Evolutionary conservation across 2,329 filamentous ascomycete genomes (phyloP).

Genomic region (Penicillium sp.): DNA sequence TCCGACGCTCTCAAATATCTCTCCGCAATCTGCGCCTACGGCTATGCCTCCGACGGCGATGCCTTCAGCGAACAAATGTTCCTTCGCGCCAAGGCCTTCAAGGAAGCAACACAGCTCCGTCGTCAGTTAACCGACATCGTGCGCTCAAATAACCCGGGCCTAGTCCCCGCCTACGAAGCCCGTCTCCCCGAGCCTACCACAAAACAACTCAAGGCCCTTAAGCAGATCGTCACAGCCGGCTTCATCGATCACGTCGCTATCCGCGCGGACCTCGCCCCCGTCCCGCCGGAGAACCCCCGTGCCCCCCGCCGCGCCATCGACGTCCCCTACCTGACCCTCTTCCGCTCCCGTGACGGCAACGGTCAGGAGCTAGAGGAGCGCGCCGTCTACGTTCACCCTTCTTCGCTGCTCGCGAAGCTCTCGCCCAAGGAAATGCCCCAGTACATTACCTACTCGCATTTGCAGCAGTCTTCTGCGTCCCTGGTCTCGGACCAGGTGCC

Average conservation of each 20-base stretch:
- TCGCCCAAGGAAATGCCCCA: slow-evolving; percentile 73
- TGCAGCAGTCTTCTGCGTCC: slow-evolving; percentile 66
- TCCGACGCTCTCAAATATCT: slow-evolving; percentile 89
- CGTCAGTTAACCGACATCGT: slow-evolving; percentile 80
- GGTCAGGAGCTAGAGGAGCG: slow-evolving; percentile 54
- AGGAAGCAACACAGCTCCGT: slow-evolving; percentile 80
- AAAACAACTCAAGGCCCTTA: slow-evolving; percentile 74
- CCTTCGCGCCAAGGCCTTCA: slow-evolving; percentile 80
- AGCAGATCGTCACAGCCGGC: slow-evolving; percentile 86
- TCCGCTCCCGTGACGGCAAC: slow-evolving; percentile 59
- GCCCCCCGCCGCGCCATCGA: slow-evolving; percentile 85
- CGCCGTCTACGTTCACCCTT: slow-evolving; percentile 83
- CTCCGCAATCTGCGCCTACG: slow-evolving; percentile 83
- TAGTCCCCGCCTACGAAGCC: slow-evolving; percentile 41
- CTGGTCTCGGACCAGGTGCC: slow-evolving; percentile 57
- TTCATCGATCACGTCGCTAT: slow-evolving; percentile 95
- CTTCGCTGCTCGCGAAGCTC: slow-evolving; percentile 72
- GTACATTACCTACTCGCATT: slow-evolving; percentile 82
- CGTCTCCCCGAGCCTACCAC: slow-evolving; percentile 61
- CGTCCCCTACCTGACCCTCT: slow-evolving; percentile 84
- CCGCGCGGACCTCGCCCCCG: slow-evolving; percentile 79
- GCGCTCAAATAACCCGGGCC: slow-evolving; percentile 64
- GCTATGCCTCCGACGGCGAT: slow-evolving; percentile 65
- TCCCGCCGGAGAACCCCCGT: slow-evolving; percentile 63
- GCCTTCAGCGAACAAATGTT: slow-evolving; percentile 80